Conservation (phyloP, 148 eudicot genomes). For the Amaranthus hypochondriacus region DNA sequence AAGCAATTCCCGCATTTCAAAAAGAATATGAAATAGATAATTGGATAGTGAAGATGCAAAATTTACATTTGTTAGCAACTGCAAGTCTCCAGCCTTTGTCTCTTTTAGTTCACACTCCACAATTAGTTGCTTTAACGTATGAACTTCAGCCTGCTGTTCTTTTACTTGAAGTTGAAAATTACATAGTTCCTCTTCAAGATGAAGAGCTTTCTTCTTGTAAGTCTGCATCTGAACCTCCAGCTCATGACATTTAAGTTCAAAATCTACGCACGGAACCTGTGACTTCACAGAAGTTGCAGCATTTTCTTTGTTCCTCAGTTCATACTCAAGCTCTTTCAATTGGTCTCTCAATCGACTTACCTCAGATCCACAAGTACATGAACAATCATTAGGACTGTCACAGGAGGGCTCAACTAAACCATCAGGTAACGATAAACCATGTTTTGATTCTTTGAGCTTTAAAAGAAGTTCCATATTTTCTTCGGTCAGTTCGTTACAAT, state of each 20-base stretch:
- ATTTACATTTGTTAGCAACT: slow-evolving; percentile 10
- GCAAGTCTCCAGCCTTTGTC: slow-evolving; percentile 8
- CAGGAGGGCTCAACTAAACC: slow-evolving; percentile 22
- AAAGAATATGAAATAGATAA: slow-evolving; percentile 23
- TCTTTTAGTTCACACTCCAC: slow-evolving; percentile 15
- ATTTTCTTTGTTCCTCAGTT: slow-evolving; percentile 32
- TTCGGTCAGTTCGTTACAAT: slow-evolving; percentile 70
- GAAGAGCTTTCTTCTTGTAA: slow-evolving; percentile 26
- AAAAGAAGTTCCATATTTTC: slow-evolving; percentile 69
- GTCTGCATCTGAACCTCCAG: slow-evolving; percentile 32
- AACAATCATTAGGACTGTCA: slow-evolving; percentile 20
- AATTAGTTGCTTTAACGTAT: slow-evolving; percentile 17
- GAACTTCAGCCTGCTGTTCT: slow-evolving; percentile 30
- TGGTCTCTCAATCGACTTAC: slow-evolving; percentile 31
- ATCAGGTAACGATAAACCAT: slow-evolving; percentile 19
- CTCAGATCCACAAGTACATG: slow-evolving; percentile 31
- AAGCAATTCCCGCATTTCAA: slow-evolving; percentile 39
- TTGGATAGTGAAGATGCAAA: slow-evolving; percentile 9
- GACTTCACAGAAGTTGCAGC: slow-evolving; percentile 18
- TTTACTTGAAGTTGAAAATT: slow-evolving; percentile 23
- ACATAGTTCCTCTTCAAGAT: slow-evolving; percentile 37
- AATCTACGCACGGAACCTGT: slow-evolving; percentile 23
- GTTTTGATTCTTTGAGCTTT: slow-evolving; percentile 58
- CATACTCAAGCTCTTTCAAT: slow-evolving; percentile 24
- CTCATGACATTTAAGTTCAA: slow-evolving; percentile 26